Conservation (phyloP, 1,284 basidiomycete species). For the Marasmius sp. region DNA sequence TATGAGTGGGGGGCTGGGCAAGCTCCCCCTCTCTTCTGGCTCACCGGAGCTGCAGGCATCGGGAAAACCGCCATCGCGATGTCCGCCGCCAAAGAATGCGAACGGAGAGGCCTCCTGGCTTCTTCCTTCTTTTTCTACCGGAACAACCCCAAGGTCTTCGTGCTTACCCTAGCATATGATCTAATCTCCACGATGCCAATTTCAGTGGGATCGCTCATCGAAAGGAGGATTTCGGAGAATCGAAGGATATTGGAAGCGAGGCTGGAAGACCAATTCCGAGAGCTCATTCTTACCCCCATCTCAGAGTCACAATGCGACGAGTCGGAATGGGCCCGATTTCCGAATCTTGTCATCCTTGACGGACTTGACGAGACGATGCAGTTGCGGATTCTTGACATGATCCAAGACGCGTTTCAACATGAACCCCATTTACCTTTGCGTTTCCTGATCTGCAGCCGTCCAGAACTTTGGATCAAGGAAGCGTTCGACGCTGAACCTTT, state of each 20-base stretch:
- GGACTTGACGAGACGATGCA: slow-evolving; percentile 13
- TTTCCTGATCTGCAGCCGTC: slow-evolving; percentile 19
- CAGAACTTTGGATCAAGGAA: slow-evolving; percentile 16
- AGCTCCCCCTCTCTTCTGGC: slow-evolving; percentile 10
- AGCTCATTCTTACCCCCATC: too few species aligned
- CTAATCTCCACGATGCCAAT: not conserved
- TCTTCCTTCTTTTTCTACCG: slow-evolving; percentile 16
- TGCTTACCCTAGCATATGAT: slow-evolving; percentile 1
- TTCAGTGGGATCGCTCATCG: not conserved
- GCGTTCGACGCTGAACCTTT: slow-evolving; percentile 5
- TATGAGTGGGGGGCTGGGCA: slow-evolving; percentile 6
- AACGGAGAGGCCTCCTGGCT: not conserved
- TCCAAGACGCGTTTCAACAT: not conserved
- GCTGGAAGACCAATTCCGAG: too few species aligned
- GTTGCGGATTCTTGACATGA: not conserved
- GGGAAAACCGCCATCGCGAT: slow-evolving; percentile 21
- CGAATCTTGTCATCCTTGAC: slow-evolving; percentile 8
- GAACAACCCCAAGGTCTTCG: not conserved
- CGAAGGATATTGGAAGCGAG: not conserved
- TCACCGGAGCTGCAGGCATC: slow-evolving; percentile 15
- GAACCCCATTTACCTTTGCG: slow-evolving; percentile 11
- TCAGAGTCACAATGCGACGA: too few species aligned
- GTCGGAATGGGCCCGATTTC: too few species aligned
- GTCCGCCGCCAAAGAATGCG: slow-evolving; percentile 14
- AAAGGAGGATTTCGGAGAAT: not conserved